Percentiles rank a stretch among this genome's conserved stretches.
These are phyloP conservation scores for Geotrichum aggregatum DNA, from an alignment of 1,139 yeast species.

Conservation along the genomic window DNA sequence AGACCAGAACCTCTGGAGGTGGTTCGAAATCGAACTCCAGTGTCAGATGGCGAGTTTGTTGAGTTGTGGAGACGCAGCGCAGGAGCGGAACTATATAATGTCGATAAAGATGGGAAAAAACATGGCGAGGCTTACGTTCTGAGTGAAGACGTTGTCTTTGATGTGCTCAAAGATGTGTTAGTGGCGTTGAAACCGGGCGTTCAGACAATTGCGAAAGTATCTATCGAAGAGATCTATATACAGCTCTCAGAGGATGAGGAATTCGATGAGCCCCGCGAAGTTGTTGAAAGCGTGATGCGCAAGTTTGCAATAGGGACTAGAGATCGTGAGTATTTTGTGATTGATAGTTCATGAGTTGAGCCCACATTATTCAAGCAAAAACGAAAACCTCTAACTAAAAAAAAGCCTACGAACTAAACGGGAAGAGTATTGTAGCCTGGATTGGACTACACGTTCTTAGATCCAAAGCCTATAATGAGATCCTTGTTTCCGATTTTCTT, in stretches of 20 bases:
- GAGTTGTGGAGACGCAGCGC: conserved; percentile 50
- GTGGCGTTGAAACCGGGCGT: conserved; percentile 25
- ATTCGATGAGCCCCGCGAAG: conserved; percentile 34
- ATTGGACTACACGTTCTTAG: conserved; percentile 55
- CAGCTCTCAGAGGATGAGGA: conserved; percentile 24
- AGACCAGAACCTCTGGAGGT: conserved; percentile 38
- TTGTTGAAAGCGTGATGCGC: conserved; percentile 47
- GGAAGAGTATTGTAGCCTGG: conserved; percentile 49
- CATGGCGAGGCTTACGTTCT: conserved; percentile 41
- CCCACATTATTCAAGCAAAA: no score
- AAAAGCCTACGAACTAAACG: conserved; percentile 41
- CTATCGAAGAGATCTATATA: conserved; percentile 32
- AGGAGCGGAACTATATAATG: conserved; percentile 52
- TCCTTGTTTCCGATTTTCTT: conserved; percentile 21
- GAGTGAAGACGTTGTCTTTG: conserved; percentile 39
- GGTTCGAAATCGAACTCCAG: conserved; percentile 48
- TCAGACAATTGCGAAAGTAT: conserved; percentile 26
- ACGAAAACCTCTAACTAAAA: no score
- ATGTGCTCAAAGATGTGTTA: conserved; percentile 46
- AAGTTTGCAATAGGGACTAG: conserved; percentile 42
- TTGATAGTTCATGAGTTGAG: conserved; percentile 1
- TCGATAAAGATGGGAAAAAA: background rate
- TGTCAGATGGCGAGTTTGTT: conserved; percentile 55
- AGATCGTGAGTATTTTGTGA: conserved; percentile 20
- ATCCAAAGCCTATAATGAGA: conserved; percentile 33